Conservation (phyloP, 192 early-diverging fungal genomes). For the Paraglomus brasilianum region DNA sequence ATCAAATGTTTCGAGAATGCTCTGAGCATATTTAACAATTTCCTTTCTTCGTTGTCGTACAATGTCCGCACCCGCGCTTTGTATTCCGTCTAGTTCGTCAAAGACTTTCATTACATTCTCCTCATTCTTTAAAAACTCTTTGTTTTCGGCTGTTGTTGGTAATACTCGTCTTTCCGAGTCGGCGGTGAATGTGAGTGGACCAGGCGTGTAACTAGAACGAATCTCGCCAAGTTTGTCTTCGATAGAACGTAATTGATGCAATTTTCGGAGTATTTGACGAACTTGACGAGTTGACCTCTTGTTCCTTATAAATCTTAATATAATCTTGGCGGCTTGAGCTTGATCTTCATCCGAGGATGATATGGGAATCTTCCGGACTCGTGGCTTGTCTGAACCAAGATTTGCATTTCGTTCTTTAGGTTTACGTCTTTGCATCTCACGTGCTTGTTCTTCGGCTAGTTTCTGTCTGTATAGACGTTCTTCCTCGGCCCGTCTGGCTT, state of each 20-base stretch:
- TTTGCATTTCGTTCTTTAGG: too few species aligned
- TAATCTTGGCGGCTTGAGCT: background rate
- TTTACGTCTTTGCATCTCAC: too few species aligned
- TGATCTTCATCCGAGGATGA: too few species aligned
- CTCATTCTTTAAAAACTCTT: slow-evolving; percentile 6
- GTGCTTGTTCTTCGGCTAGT: too few species aligned
- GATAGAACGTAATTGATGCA: background rate
- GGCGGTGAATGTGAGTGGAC: background rate
- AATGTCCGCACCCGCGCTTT: slow-evolving; percentile 1
- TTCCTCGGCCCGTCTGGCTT: too few species aligned
- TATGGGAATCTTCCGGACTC: too few species aligned
- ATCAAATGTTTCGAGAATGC: slow-evolving; percentile 2
- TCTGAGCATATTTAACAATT: slow-evolving; percentile 16
- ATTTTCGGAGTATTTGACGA: background rate
- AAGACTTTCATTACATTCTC: background rate
- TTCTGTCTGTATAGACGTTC: too few species aligned
- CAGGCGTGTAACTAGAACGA: background rate
- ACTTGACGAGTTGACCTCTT: background rate
- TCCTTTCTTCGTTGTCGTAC: slow-evolving; percentile 12
- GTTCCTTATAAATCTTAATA: background rate
- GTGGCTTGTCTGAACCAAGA: too few species aligned
- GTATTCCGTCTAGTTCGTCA: slow-evolving; percentile 12
- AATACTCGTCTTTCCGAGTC: background rate
- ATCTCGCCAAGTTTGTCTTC: background rate
- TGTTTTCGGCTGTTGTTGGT: slow-evolving; percentile 3